Percentiles rank a stretch among this genome's conserved stretches.
These are phyloP conservation scores for Tolypocladium endophyticum DNA, from an alignment of 2,329 filamentous ascomycete species.

Conservation along the genomic window DNA sequence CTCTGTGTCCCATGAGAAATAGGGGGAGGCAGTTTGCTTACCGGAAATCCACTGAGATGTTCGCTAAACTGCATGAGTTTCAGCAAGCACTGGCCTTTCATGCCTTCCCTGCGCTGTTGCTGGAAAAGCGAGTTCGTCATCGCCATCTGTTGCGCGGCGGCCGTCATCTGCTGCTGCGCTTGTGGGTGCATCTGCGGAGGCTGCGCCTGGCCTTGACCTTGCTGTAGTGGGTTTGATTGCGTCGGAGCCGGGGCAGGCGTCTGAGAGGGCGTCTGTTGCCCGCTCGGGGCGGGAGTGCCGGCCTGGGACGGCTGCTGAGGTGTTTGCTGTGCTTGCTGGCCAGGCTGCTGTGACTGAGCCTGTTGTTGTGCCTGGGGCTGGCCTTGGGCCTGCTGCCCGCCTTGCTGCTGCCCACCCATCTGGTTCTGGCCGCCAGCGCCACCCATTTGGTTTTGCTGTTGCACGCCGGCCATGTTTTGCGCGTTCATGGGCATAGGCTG, in stretches of 20 bases:
- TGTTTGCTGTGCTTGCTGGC: constrained; percentile 27
- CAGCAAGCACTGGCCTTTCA: constrained; percentile 48
- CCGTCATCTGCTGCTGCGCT: constrained; percentile 17
- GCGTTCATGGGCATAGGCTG: constrained; percentile 38
- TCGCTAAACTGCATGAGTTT: constrained; percentile 54
- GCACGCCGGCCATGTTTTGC: constrained; percentile 33
- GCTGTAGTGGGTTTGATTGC: constrained; percentile 18
- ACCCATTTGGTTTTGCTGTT: constrained; percentile 8
- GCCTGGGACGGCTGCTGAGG: constrained; percentile 32
- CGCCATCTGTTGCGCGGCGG: constrained; percentile 23
- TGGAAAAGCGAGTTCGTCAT: constrained; percentile 24
- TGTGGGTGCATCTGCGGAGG: constrained; percentile 17
- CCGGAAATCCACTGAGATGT: constrained; percentile 46
- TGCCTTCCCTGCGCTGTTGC: constrained; percentile 37
- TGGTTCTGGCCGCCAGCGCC: constrained; percentile 6
- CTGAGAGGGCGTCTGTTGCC: constrained; percentile 39
- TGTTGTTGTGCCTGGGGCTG: constrained; percentile 25
- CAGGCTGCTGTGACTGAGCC: constrained; percentile 20
- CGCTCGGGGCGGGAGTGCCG: constrained; percentile 28
- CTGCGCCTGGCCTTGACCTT: constrained; percentile 22
- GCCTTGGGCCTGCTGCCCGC: constrained; percentile 16
- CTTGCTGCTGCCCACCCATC: constrained; percentile 8
- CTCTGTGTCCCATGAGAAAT: no score
- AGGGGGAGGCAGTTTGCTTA: constrained; percentile 21
- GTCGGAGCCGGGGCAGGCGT: constrained; percentile 27